Percentiles rank a stretch among this genome's conserved stretches.
phyloP scores from a whole-genome alignment of 2,329 filamentous ascomycete species.

The Knoxdaviesia proteae region DNA sequence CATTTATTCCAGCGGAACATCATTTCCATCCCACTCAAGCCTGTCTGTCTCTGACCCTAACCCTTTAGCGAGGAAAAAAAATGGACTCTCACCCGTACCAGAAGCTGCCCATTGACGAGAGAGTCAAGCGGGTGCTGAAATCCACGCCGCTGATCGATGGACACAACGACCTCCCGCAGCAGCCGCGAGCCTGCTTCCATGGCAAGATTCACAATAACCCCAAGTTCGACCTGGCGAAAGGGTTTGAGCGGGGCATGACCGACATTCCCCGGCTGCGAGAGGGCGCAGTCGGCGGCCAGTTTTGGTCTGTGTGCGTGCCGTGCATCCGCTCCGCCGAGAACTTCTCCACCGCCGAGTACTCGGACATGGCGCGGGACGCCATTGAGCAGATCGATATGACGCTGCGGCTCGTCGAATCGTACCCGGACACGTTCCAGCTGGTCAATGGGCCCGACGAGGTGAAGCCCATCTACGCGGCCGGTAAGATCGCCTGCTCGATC shows the following conservation, averaged over 20 bases:
- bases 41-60: too few species aligned
- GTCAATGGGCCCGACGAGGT: constrained; percentile 10
- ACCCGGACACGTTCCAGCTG: constrained; percentile 8
- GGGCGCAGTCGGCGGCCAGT: constrained; percentile 12
- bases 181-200: constrained; percentile 9
- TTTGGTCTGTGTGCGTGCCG: constrained; percentile 12
- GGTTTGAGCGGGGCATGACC: constrained; percentile 12
- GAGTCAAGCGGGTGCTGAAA: constrained; percentile 8
- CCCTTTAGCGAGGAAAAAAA: too few species aligned
- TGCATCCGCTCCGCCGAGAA: constrained; percentile 10
- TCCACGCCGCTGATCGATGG: constrained; percentile 14
- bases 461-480: constrained; percentile 9
- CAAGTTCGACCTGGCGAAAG: constrained; percentile 13
- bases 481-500: constrained; percentile 14
- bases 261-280: constrained; percentile 10
- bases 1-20: too few species aligned
- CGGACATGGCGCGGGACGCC: constrained; percentile 8
- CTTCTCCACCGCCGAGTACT: constrained; percentile 8
- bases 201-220: constrained; percentile 11
- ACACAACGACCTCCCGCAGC: constrained; percentile 14
- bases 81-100: too few species aligned
- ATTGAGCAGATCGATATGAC: constrained; percentile 14
- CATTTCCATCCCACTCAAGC: too few species aligned
- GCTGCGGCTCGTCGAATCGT: constrained; percentile 8
- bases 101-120: constrained; percentile 4